Base-by-base conservation (phyloP, 306 rosid species). In the Boehmeria nivea region DNA sequence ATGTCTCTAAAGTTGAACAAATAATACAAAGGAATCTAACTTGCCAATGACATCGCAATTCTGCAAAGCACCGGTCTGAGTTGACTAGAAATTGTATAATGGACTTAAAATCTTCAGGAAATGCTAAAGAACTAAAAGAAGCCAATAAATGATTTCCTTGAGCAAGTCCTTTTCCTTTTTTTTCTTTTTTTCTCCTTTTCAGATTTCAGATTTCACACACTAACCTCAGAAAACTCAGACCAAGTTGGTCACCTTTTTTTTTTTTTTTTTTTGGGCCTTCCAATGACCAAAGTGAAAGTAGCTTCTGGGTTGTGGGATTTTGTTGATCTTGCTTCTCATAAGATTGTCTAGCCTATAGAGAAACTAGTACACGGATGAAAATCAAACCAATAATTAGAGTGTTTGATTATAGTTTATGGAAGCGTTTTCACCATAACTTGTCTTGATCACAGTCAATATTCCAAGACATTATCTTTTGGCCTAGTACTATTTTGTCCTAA, bases 1-100 rank as follows among this genome's bases (percentile, higher is more conserved):
- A 43, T 69, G 62, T 28, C 75, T 25, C 66, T 40, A 75, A 58
- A 51, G 66, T 44, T 52, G 51, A 68, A 68, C 73, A 65, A 57
- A 61, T 70, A 45, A 61, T 61, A 60, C 67, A 57, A 57, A 19
- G 48, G 23, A 38, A 54, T 69, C 54, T 19, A 38, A 62, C 54
- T 54, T 69, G 46, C 64, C 74, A 54, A 55, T 59, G 42, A 7
- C 48, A 55, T 48, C 54, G 38, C 43, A 47, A 23, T 55, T 22
- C 27, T 20, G 38, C 3, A 65, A 37, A 28, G 19, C 4, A 37
- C 26, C 39, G 20, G 51, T 19, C 48, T 37, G 61, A 57, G 69
- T 69, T 62, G 75, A 69, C 75, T 17, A 59, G 14, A 15, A 40
- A 40, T n/a, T 40, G 45, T 11, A 31, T 31, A 31, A 31, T 31